Base-by-base conservation (phyloP, 371 early-diverging fungal species). In the Syncephalastrum sp. region DNA sequence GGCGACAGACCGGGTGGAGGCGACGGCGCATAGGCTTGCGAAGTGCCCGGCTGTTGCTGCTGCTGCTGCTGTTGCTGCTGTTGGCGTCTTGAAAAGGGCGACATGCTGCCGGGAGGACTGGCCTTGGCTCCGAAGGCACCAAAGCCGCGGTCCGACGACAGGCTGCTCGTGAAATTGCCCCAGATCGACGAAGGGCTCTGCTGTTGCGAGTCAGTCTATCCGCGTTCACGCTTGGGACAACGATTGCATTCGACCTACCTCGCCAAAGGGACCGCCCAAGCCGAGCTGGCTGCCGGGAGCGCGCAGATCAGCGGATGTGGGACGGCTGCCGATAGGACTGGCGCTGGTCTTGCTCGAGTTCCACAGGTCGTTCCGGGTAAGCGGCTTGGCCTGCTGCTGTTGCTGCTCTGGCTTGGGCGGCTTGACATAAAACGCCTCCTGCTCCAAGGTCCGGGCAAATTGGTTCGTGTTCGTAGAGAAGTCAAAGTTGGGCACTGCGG, bases 401-500 rank as follows among this genome's bases (percentile, higher is more conserved):
- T 54, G 52, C 16, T 68, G 63, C 17, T 64, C 60, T 41, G 59
- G 47, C n/a, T 24, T 45, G 12, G 45, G 69, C 41, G 65, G 69
- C 56, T 81, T 82, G 24, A 66, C 67, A 58, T 72, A 69, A 61
- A 82, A 83, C 6, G 78, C 80, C 56, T 83, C 82, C 47, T 84
- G 82, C 53, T 80, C 82, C 58, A 81, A 50, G 6, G 73, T 65
- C 13, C 79, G 66, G 12, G 71, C 73, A 54, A 86, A 80, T 47
- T 77, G 70, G 42, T 73, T 69, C 2, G 88, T 88, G 58, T 76
- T 85, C 29, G 72, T 74, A 55, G 81, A 82, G 66, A 89, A 91
- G 68, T 91, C 91, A 70, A 88, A 91, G 56, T 91, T 88, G 48
- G 81, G 74, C 49, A 79, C 83, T 68, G 60, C 50, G 63, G 21